phyloP scores from a whole-genome alignment of 1,284 basidiomycete genomes.

The Peniophora sp. region DNA sequence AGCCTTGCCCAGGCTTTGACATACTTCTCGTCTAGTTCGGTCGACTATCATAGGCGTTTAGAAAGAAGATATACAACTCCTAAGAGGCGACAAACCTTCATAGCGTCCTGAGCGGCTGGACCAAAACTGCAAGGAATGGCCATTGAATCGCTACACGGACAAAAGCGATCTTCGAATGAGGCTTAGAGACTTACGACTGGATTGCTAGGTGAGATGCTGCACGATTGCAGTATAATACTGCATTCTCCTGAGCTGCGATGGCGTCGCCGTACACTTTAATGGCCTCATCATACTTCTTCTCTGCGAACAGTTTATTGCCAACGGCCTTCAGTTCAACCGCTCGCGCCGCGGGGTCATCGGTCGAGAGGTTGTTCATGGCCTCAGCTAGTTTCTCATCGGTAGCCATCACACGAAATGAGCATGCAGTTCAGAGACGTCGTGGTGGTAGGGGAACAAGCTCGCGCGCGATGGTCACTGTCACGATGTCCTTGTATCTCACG shows the following conservation, averaged over 20 bases:
- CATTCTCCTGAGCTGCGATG: conserved; percentile 18
- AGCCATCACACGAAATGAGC: too few species aligned
- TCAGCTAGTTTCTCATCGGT: too few species aligned
- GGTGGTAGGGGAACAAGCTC: too few species aligned
- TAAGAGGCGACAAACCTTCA: background rate
- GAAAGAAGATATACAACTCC: background rate
- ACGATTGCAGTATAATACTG: conserved; percentile 23
- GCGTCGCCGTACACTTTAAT: conserved; percentile 19
- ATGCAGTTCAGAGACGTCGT: too few species aligned
- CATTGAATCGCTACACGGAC: background rate
- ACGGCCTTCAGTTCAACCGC: conserved; percentile 18
- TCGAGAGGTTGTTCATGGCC: too few species aligned
- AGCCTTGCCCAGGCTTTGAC: background rate
- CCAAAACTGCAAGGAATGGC: background rate
- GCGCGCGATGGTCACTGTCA: conserved; percentile 7
- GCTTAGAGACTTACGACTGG: background rate
- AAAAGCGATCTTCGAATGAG: background rate
- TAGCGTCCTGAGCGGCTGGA: background rate
- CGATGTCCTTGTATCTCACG: background rate
- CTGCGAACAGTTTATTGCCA: conserved; percentile 21
- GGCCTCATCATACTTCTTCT: conserved; percentile 17
- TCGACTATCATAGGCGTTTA: background rate
- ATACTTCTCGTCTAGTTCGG: background rate
- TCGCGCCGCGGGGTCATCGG: background rate
- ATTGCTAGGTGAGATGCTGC: conserved; percentile 12